Evolutionary conservation across 139 green algal genomes (phyloP), one percentile per base, ranked within the genome.

Genomic region (Coelastrella sp.): DNA sequence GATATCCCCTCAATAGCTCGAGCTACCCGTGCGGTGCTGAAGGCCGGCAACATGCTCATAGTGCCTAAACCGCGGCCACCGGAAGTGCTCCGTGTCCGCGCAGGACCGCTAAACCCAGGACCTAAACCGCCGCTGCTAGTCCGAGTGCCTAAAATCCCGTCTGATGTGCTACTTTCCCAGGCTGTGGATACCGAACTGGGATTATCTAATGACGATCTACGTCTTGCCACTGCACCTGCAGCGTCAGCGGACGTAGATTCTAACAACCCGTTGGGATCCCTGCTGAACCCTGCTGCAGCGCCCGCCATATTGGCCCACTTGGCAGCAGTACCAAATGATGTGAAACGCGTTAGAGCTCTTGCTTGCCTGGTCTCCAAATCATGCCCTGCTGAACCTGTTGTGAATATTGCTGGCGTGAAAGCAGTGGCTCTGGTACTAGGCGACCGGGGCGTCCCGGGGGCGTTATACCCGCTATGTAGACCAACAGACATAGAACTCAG

Each of bases 1-100:
- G n/a, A n/a, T n/a, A 89, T 89, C 3, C 85, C 85, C 57, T 89
- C 85, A 58, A 89, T 56, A 78, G 68, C 85, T 7, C 71, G 22
- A 22, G 85, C 85, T 57, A 89, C 68, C 20, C 57, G 19, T 4
- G 54, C 56, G 7, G 56, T 81, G 19, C 64, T 17, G 17, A 73
- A 61, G 4, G 20, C 20, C 17, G 73, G 73, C 56, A 89, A 58
- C 23, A 87, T 7, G 23, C 73, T 83, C 85, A 89, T 80, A 0
- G 71, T 89, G 6, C 71, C 74, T 80, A 80, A 80, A 80, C 74
- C 74, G n/a, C 74, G 22, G 22, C 74, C 74, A 20, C 68, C 3
- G 2, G 16, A 6, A n/a, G 17, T 57, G n/a, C n/a, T n/a, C n/a
- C n/a, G n/a, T n/a, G n/a, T n/a, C n/a, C n/a, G n/a, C n/a, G n/a